Evolutionary conservation across 306 rosid species (phyloP).

Genomic region (Mimosa pudica): DNA sequence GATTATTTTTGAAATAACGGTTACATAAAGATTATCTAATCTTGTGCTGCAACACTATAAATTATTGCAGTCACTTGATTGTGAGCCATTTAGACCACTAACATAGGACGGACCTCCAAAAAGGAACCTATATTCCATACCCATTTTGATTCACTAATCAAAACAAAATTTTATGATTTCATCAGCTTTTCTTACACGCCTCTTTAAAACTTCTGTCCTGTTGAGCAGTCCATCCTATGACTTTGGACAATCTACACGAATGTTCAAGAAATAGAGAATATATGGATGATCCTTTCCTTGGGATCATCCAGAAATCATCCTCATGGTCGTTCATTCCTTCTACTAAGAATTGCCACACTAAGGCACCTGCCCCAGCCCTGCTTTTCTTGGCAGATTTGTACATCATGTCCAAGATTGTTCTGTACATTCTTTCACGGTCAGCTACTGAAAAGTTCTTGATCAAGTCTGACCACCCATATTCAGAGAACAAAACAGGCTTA

Average conservation of each 20-base stretch:
- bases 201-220: conserved; percentile 50
- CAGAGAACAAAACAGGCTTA: conserved; percentile 90
- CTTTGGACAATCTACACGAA: conserved; percentile 76
- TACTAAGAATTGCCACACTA: conserved; percentile 85
- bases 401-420: conserved; percentile 56
- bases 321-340: conserved; percentile 75
- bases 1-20: conserved; percentile 22
- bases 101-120: conserved; percentile 32
- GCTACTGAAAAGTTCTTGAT: conserved; percentile 56
- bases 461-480: conserved; percentile 76
- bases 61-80: conserved; percentile 38
- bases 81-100: conserved; percentile 32
- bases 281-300: conserved; percentile 62
- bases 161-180: conserved; percentile 32
- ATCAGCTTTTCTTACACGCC: conserved; percentile 49
- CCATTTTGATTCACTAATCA: not conserved
- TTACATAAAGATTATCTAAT: conserved; percentile 22
- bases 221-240: conserved; percentile 52
- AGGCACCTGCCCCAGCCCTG: conserved; percentile 77
- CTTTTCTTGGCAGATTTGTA: conserved; percentile 82
- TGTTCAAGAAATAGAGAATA: conserved; percentile 58
- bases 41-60: conserved; percentile 41
- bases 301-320: conserved; percentile 87
- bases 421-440: conserved; percentile 65
- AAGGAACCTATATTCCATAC: conserved; percentile 29